A percentile compares a stretch with the other conserved stretches of the same genome.
Evolutionary conservation across 2,329 filamentous ascomycete genomes (phyloP).

Genomic region (Trichoderma lentiforme): DNA sequence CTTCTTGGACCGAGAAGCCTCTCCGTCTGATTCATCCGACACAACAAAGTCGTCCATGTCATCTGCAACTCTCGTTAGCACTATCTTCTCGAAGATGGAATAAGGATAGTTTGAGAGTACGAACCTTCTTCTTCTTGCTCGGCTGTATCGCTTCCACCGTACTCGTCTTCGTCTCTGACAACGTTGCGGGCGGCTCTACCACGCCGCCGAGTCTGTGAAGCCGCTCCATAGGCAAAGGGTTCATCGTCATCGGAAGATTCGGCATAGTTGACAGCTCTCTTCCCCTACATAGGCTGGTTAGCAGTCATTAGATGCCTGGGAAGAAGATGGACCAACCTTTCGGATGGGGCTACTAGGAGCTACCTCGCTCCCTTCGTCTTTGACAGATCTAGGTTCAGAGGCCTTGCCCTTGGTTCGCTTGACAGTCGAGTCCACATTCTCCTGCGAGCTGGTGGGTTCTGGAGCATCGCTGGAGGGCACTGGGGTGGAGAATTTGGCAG

Average conservation of each 20-base stretch:
- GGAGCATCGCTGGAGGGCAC: slow-evolving; percentile 76
- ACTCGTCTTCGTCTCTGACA: slow-evolving; percentile 65
- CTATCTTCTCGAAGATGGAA: not conserved
- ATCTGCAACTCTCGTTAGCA: slow-evolving; percentile 35
- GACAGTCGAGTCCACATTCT: slow-evolving; percentile 50
- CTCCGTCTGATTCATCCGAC: slow-evolving; percentile 77
- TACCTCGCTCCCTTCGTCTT: slow-evolving; percentile 32
- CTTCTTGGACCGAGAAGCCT: slow-evolving; percentile 60
- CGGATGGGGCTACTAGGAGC: slow-evolving; percentile 69
- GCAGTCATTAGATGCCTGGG: not conserved
- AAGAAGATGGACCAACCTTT: slow-evolving; percentile 55
- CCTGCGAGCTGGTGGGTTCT: slow-evolving; percentile 65
- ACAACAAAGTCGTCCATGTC: slow-evolving; percentile 88
- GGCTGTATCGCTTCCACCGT: slow-evolving; percentile 61
- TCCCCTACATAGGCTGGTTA: slow-evolving; percentile 37
- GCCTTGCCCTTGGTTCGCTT: not conserved
- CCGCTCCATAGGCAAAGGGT: slow-evolving; percentile 53
- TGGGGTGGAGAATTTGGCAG: slow-evolving; percentile 56
- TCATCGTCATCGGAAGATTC: slow-evolving; percentile 82
- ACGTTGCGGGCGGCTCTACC: slow-evolving; percentile 52
- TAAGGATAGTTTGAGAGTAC: not conserved
- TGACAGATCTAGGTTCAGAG: not conserved
- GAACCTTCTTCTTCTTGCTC: slow-evolving; percentile 60
- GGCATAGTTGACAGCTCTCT: slow-evolving; percentile 69
- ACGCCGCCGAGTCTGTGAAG: slow-evolving; percentile 39